These are phyloP conservation scores for Hypomyces rosellus DNA, from an alignment of 2,329 filamentous ascomycete genomes.

Conservation along the genomic window DNA sequence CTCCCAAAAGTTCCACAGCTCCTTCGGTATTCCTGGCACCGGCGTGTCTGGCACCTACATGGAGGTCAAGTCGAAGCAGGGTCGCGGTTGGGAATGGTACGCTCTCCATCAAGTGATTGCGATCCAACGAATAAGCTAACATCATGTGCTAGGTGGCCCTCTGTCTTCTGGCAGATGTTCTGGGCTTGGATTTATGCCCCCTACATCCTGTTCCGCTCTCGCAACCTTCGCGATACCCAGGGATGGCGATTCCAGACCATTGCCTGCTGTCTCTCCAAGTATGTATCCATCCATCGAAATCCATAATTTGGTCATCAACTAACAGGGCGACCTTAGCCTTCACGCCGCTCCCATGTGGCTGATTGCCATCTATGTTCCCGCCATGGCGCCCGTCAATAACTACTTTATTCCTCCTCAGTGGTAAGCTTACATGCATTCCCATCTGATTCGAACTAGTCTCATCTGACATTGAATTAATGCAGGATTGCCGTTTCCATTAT, in stretches of 20 bases:
- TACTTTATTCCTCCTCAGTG: constrained; percentile 57
- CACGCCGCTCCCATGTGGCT: constrained; percentile 64
- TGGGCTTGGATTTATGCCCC: constrained; percentile 59
- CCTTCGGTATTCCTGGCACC: constrained; percentile 55
- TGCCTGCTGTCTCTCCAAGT: constrained; percentile 41
- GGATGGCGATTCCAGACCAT: constrained; percentile 61
- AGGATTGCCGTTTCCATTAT: constrained; percentile 56
- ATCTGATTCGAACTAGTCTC: not conserved
- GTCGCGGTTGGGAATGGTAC: constrained; percentile 60
- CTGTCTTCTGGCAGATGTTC: constrained; percentile 57
- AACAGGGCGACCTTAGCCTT: constrained; percentile 36
- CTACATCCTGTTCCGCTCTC: constrained; percentile 54
- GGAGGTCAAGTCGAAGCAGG: constrained; percentile 40
- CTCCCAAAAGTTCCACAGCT: constrained; percentile 58
- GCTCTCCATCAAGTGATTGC: not conserved
- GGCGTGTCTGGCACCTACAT: constrained; percentile 52
- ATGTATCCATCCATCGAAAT: constrained; percentile 15
- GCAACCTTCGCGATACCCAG: constrained; percentile 57
- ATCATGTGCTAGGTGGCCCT: constrained; percentile 46
- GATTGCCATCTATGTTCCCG: constrained; percentile 48
- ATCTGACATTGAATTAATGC: constrained; percentile 1
- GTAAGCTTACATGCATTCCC: constrained; percentile 33
- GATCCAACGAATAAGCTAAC: not conserved
- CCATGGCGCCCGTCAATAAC: constrained; percentile 45
- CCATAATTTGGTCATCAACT: not conserved